Percentiles rank a stretch among this genome's conserved stretches.
phyloP scores from a whole-genome alignment of 768 basidiomycete genomes.

The Fomitopsis serialis region DNA sequence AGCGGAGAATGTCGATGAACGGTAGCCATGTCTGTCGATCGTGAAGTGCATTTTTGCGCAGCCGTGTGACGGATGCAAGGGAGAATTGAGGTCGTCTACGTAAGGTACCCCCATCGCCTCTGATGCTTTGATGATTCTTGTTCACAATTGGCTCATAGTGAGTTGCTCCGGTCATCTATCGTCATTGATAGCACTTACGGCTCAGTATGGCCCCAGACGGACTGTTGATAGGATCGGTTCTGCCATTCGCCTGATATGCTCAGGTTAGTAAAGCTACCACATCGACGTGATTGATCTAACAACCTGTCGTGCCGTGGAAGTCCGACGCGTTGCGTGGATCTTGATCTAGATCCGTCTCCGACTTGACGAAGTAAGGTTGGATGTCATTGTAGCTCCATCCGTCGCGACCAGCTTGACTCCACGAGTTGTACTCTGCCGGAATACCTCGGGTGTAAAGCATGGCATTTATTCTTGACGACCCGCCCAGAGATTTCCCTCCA shows the following conservation, averaged over 20 bases:
- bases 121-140: neutral
- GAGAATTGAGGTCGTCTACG: conserved; percentile 17
- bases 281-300: too few species aligned
- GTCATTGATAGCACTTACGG: neutral
- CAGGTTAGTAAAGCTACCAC: too few species aligned
- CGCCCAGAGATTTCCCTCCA: neutral
- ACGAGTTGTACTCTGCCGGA: conserved; percentile 27
- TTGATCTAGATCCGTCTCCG: conserved; percentile 4
- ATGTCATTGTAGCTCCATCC: conserved; percentile 32
- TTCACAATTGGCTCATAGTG: neutral
- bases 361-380: conserved; percentile 28
- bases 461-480: conserved; percentile 7
- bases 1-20: conserved; percentile 16
- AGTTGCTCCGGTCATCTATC: too few species aligned
- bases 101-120: conserved; percentile 16
- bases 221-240: neutral
- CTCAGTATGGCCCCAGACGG: neutral
- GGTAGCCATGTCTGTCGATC: conserved; percentile 10
- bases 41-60: conserved; percentile 17
- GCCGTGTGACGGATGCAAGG: conserved; percentile 12
- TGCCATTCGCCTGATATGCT: neutral
- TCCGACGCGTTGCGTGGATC: too few species aligned
- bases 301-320: neutral
- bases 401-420: conserved; percentile 22
- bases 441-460: conserved; percentile 18